Percentiles rank a stretch among this genome's conserved stretches.
Conservation (phyloP, 805 yeast species). For the Ogataea wickerhamii region DNA sequence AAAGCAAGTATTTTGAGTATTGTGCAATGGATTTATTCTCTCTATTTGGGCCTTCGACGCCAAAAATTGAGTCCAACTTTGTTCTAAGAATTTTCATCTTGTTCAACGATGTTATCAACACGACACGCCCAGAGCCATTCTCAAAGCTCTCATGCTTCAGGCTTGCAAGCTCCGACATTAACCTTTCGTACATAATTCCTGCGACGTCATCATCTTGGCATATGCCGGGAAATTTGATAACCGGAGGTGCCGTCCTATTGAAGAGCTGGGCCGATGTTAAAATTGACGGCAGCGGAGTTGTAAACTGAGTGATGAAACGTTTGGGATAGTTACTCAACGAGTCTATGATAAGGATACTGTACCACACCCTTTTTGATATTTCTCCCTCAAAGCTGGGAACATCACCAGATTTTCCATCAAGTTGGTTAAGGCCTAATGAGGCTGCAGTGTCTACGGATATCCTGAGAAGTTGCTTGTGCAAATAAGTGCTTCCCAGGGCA, state of each 20-base stretch:
- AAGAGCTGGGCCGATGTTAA: constrained; percentile 14
- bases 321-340: constrained; percentile 24
- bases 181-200: constrained; percentile 20
- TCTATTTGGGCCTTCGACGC: constrained; percentile 1
- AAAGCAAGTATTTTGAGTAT: constrained; percentile 21
- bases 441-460: constrained; percentile 20
- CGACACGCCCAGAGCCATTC: constrained; percentile 1
- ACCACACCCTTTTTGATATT: constrained; percentile 22
- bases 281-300: constrained; percentile 22
- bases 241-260: constrained; percentile 1
- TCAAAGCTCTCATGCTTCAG: constrained; percentile 22
- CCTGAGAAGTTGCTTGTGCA: constrained; percentile 19
- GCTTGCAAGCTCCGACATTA: constrained; percentile 20
- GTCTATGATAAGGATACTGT: constrained; percentile 25
- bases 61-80: constrained; percentile 12
- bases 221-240: constrained; percentile 4
- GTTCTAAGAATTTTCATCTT: constrained; percentile 13
- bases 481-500: constrained; percentile 23
- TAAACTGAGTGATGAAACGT: constrained; percentile 16
- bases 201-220: constrained; percentile 18
- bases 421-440: constrained; percentile 13
- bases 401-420: constrained; percentile 1
- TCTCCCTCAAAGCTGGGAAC: constrained; percentile 18
- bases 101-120: constrained; percentile 13
- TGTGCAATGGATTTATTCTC: constrained; percentile 12